A percentile compares a stretch with the other conserved stretches of the same genome.
Evolutionary conservation across 805 yeast genomes (phyloP).

Genomic region (Sugiyamaella qingdaonensis): DNA sequence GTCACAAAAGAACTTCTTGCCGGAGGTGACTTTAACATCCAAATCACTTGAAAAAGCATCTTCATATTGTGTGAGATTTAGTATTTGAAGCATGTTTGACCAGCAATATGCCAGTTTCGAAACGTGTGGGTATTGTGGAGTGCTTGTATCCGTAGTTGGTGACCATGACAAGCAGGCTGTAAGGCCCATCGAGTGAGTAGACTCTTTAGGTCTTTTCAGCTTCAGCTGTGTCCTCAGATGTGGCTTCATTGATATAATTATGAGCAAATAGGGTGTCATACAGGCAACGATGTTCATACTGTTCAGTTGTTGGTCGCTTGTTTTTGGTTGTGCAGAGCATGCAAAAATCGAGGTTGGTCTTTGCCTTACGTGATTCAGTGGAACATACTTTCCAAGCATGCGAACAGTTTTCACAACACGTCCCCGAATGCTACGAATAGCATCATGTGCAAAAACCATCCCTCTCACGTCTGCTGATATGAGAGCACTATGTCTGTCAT

Average conservation of each 20-base stretch:
- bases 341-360: constrained; percentile 37
- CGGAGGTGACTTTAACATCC: constrained; percentile 36
- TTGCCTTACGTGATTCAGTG: background rate
- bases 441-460: constrained; percentile 59
- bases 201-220: constrained; percentile 44
- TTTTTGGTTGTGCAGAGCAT: constrained; percentile 55
- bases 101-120: constrained; percentile 60
- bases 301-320: constrained; percentile 55
- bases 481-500: constrained; percentile 51
- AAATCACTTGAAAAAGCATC: constrained; percentile 27
- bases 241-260: constrained; percentile 53
- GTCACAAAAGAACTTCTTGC: constrained; percentile 42
- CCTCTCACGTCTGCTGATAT: constrained; percentile 56
- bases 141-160: constrained; percentile 42
- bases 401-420: constrained; percentile 45
- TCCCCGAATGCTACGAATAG: constrained; percentile 53
- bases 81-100: constrained; percentile 54
- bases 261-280: constrained; percentile 47
- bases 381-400: constrained; percentile 46
- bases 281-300: constrained; percentile 56
- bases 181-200: constrained; percentile 30
- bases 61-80: constrained; percentile 42
- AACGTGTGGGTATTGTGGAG: background rate
- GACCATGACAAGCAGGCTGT: constrained; percentile 59
- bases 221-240: constrained; percentile 50